Evolutionary conservation across 108 stramenopile genomes (phyloP).

Genomic region (Cyclotella atomus): DNA sequence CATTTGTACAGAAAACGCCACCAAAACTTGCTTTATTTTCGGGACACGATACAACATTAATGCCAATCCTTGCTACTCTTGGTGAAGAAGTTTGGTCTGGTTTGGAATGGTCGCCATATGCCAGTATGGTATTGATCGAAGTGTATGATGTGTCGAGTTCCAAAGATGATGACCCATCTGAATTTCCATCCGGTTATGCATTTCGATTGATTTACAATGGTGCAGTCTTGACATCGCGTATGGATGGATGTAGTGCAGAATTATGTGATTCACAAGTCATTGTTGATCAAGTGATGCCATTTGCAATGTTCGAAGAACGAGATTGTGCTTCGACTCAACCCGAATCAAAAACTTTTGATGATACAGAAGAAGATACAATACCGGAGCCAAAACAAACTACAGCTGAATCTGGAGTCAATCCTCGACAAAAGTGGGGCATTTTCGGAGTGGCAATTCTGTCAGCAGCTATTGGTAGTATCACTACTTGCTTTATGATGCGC

Average conservation of each 20-base stretch:
- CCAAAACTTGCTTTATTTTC: slow-evolving; percentile 70
- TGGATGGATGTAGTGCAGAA: slow-evolving; percentile 63
- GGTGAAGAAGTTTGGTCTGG: slow-evolving; percentile 67
- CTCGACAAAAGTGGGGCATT: slow-evolving; percentile 12
- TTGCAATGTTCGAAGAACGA: slow-evolving; percentile 48
- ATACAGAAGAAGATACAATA: slow-evolving; percentile 11
- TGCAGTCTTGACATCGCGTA: slow-evolving; percentile 57
- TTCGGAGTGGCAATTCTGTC: slow-evolving; percentile 14
- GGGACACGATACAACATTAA: slow-evolving; percentile 89
- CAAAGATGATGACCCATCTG: slow-evolving; percentile 14
- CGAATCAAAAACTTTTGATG: not conserved
- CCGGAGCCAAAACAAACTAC: slow-evolving; percentile 15
- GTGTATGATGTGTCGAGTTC: slow-evolving; percentile 51
- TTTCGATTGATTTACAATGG: slow-evolving; percentile 87
- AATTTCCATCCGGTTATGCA: slow-evolving; percentile 53
- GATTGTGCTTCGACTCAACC: slow-evolving; percentile 32
- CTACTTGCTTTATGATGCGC: slow-evolving; percentile 22
- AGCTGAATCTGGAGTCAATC: slow-evolving; percentile 18
- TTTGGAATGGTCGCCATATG: slow-evolving; percentile 81
- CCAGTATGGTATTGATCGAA: slow-evolving; percentile 82
- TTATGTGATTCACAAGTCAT: slow-evolving; percentile 66
- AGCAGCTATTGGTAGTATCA: slow-evolving; percentile 22
- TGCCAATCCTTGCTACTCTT: slow-evolving; percentile 80
- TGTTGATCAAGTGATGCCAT: slow-evolving; percentile 43
- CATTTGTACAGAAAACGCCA: slow-evolving; percentile 5